Conservation (phyloP, 805 yeast species). For the Nakazawaea anatomiae region DNA sequence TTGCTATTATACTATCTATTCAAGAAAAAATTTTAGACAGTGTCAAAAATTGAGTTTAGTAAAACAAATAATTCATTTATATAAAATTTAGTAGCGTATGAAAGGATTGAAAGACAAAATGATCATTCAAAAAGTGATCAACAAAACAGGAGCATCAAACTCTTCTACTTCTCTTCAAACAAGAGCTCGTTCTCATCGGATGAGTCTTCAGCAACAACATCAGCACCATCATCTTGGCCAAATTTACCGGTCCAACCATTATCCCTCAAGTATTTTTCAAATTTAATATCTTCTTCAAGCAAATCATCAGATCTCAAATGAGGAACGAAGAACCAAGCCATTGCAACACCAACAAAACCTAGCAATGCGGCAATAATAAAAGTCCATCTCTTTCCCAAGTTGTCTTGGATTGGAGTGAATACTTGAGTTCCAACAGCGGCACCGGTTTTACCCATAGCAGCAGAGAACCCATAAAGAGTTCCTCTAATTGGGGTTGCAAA, state of each 20-base stretch:
- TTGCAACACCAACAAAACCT: constrained; percentile 58
- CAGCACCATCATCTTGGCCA: constrained; percentile 22
- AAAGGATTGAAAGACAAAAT: too few relatives aligned
- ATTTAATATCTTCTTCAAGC: constrained; percentile 54
- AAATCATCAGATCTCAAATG: constrained; percentile 67
- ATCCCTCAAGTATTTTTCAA: constrained; percentile 50
- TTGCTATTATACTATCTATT: too few relatives aligned
- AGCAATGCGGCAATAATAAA: constrained; percentile 74
- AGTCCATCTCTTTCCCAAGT: constrained; percentile 68
- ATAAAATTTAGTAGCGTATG: too few relatives aligned
- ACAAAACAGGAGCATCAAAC: too few relatives aligned
- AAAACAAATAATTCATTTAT: too few relatives aligned
- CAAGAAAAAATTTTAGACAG: too few relatives aligned
- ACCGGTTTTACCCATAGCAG: constrained; percentile 79
- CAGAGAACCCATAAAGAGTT: constrained; percentile 66
- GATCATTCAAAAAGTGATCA: too few relatives aligned
- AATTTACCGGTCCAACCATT: constrained; percentile 55
- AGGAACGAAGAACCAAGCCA: constrained; percentile 59
- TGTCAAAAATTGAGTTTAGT: too few relatives aligned
- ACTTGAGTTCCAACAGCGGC: constrained; percentile 78
- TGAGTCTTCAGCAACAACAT: background rate
- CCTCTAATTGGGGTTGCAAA: constrained; percentile 78
- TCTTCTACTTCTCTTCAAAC: too few relatives aligned
- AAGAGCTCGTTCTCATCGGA: background rate
- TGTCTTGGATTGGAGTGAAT: constrained; percentile 61